Percentiles rank a stretch among this genome's conserved stretches.
Evolutionary conservation across 2,329 filamentous ascomycete species (phyloP).

Genomic region (Scytalidium lignicola): DNA sequence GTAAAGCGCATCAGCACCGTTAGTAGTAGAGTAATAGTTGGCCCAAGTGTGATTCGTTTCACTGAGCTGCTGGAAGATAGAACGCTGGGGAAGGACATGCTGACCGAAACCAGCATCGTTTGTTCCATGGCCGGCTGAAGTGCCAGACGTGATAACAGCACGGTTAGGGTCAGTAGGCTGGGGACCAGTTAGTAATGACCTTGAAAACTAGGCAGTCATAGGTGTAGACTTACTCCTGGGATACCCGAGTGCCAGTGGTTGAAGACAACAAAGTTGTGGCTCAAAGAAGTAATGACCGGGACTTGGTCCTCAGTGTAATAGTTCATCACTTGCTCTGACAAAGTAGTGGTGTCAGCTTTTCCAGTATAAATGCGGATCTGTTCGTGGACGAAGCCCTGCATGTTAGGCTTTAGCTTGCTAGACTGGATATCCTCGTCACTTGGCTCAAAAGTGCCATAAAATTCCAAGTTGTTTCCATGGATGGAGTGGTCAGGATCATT

Average conservation of each 20-base stretch:
- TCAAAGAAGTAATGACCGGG: slow-evolving; percentile 34
- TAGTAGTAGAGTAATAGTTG: slow-evolving; percentile 31
- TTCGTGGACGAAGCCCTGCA: slow-evolving; percentile 37
- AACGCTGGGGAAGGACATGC: slow-evolving; percentile 21
- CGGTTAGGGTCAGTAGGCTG: slow-evolving; percentile 40
- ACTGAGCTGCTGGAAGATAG: slow-evolving; percentile 35
- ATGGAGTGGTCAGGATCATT: slow-evolving; percentile 38
- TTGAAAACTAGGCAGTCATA: neutral
- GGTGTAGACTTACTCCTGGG: slow-evolving; percentile 32
- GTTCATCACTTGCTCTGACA: slow-evolving; percentile 35
- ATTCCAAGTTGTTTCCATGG: slow-evolving; percentile 38
- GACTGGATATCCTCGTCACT: slow-evolving; percentile 31
- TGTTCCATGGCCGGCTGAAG: slow-evolving; percentile 25
- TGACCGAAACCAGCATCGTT: slow-evolving; percentile 21
- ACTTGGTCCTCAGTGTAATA: slow-evolving; percentile 39
- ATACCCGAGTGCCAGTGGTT: slow-evolving; percentile 40
- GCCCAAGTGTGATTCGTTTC: slow-evolving; percentile 30
- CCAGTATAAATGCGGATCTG: slow-evolving; percentile 31
- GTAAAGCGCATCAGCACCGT: slow-evolving; percentile 26
- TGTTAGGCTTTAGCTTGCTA: slow-evolving; percentile 27
- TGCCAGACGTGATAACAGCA: slow-evolving; percentile 27
- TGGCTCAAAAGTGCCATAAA: slow-evolving; percentile 36
- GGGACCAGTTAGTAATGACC: slow-evolving; percentile 4
- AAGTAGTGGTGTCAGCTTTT: slow-evolving; percentile 27
- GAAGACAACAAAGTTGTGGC: slow-evolving; percentile 37